Evolutionary conservation across 306 rosid species (phyloP).

Genomic region (Aeschynomene evenia): DNA sequence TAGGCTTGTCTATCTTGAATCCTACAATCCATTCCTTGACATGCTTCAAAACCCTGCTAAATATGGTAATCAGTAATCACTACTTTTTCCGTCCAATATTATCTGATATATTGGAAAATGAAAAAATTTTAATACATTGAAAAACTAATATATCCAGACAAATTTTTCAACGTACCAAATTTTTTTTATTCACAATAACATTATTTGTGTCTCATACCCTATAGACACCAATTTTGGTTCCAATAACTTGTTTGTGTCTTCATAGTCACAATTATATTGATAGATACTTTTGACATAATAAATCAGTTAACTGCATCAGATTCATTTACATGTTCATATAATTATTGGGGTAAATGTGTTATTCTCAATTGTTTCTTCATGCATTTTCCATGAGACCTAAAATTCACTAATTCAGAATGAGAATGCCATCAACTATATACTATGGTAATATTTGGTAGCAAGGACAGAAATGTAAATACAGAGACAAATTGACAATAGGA

Average conservation of each 20-base stretch:
- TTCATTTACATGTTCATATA: conserved; percentile 8
- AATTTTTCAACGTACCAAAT: no score
- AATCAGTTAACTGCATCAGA: background rate
- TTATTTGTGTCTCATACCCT: no score
- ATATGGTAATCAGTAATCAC: conserved; percentile 43
- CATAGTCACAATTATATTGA: background rate
- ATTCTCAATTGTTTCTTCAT: background rate
- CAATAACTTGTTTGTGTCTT: background rate
- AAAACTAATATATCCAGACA: no score
- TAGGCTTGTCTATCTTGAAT: conserved; percentile 59
- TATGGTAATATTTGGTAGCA: no score
- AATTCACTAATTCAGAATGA: conserved; percentile 19
- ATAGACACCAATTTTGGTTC: background rate
- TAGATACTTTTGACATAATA: background rate
- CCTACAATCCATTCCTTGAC: conserved; percentile 40
- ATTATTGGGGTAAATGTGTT: background rate
- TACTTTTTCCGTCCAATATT: no score
- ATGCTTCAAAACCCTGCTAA: conserved; percentile 51
- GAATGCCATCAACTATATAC: background rate
- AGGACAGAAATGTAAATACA: no score
- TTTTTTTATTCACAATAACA: no score
- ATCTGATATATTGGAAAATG: no score
- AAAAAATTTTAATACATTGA: no score
- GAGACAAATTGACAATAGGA: no score
- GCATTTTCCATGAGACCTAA: conserved; percentile 9